phyloP scores from a whole-genome alignment of 768 basidiomycete genomes.

The Leucosporidium yakuticum region DNA sequence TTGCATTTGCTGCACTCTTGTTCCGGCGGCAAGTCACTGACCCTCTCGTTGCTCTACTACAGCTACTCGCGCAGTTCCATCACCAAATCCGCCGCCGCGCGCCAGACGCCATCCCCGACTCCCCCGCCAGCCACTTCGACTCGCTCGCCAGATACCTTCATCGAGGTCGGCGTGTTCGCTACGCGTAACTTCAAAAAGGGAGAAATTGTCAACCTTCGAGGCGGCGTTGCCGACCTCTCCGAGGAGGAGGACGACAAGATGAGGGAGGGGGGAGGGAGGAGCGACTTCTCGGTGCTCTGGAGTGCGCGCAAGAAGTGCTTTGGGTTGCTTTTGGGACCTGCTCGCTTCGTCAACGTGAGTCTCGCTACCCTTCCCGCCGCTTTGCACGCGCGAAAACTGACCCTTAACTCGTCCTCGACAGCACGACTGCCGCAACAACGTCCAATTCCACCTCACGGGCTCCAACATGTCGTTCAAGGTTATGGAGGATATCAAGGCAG shows the following conservation, averaged over 20 bases:
- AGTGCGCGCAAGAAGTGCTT: constrained; percentile 28
- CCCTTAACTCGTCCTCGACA: neutral
- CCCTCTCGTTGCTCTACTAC: neutral
- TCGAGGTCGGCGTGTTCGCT: constrained; percentile 34
- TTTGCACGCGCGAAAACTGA: neutral
- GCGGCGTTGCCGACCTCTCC: constrained; percentile 25
- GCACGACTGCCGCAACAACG: constrained; percentile 34
- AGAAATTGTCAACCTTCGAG: constrained; percentile 23
- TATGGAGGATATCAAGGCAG: constrained; percentile 28
- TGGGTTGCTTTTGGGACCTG: constrained; percentile 28
- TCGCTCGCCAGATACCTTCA: constrained; percentile 4
- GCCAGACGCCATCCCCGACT: constrained; percentile 4
- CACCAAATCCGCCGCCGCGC: neutral
- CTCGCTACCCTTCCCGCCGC: neutral
- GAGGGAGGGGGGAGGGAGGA: constrained; percentile 11
- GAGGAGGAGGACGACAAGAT: constrained; percentile 32
- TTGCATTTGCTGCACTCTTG: too few relatives aligned
- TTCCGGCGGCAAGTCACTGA: neutral
- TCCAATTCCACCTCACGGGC: constrained; percentile 23
- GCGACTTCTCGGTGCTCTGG: constrained; percentile 31
- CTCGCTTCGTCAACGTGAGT: constrained; percentile 27
- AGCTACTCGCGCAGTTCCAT: neutral
- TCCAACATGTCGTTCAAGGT: constrained; percentile 30
- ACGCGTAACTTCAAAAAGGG: constrained; percentile 34
- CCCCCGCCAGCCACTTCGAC: neutral